Base-by-base conservation (phyloP, 129 eudicot species). In the Kitagawia praeruptora region DNA sequence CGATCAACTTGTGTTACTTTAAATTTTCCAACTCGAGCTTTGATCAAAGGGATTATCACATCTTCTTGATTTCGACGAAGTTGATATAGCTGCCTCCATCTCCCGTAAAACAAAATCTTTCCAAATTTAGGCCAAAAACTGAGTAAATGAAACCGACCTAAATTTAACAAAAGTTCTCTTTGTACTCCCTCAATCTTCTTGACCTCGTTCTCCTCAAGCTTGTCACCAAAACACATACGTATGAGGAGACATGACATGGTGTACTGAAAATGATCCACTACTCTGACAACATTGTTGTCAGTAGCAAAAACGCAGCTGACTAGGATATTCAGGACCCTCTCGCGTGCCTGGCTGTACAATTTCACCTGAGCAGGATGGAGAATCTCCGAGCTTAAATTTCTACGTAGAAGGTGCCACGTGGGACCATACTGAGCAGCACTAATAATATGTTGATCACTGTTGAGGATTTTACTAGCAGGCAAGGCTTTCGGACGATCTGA, bases 201-300 rank as follows among this genome's bases (percentile, higher is more conserved):
- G n/a, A n/a, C n/a, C n/a, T n/a, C n/a, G n/a, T n/a, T n/a, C n/a
- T n/a, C n/a, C n/a, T n/a, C n/a, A 6, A 90, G 74, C 81, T 90
- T 86, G 28, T 88, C 90, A 6, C 96, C 96, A 21, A 90, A 90
- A 51, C 97, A 92, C 93, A 92, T 90, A 4, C 85, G 69, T 40
- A 87, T 85, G 27, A 90, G 82, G 75, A 90, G 64, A 27, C 86
- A 70, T 28, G 88, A 90, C 91, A 90, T 88, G n/a, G 93, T 91
- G 70, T 82, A 85, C 31, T 77, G 87, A 25, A 90, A 85, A 49
- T 92, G 88, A 40, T 90, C 93, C 39, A 78, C 51, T 14, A 92
- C 82, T 81, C 67, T 81, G 21, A 90, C 90, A 6, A 8, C 70
- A 6, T 0, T 8, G 5, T 53, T 21, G 2, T 28, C 18, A 41